Evolutionary conservation across 495 filamentous ascomycete genomes (phyloP), one percentile per base, ranked within the genome.

Genomic region (Aspergillus haitiensis): DNA sequence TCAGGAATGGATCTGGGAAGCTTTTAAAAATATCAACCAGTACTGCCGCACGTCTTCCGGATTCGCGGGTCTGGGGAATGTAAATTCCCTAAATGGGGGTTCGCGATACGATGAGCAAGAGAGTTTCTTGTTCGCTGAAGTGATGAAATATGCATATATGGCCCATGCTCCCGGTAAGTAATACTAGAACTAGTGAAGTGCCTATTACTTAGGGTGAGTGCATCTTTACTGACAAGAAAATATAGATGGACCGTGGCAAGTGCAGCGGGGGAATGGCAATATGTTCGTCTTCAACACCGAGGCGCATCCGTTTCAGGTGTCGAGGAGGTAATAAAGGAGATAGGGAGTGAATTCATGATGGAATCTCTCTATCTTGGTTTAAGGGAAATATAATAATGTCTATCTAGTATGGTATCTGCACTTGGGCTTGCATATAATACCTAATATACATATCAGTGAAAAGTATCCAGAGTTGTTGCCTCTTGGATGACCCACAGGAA

Each of bases 121-220:
- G 76, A 93, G 88, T 64, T 96, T 95, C 77, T 85, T 90, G 73
- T 93, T 94, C 69, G 92, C 92, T 0, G 92, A 97, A 76, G 89
- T 93, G 53, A 60, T 95, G 65, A 97, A 97, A 78, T 97, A 96
- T 73, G 75, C 79, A 21, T 95, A 90, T 69, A 65, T 96, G 56
- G 86, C 89, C 21, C 58, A 58, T 56, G 47, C 58, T 33, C 52
- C 57, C 7, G 62, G 62, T 64, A 51, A 32, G 62, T 55, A 3
- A 27, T 27, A 3, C 21, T 27, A 27, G 3, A 27, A 27, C 21
- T 27, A 27, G 21, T 27, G 21, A 27, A 1, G 21, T 27, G 3
- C 21, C 21, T 27, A 27, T 27, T 27, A 27, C 3, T 27, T 27
- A 27, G 21, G 21, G 21, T 1, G 21, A 1, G 42, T 35, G 21